Percentiles rank a stretch among this genome's conserved stretches.
These are phyloP conservation scores for Saccharomyces hybrid DNA, from an alignment of 1,139 yeast genomes.

Conservation along the genomic window DNA sequence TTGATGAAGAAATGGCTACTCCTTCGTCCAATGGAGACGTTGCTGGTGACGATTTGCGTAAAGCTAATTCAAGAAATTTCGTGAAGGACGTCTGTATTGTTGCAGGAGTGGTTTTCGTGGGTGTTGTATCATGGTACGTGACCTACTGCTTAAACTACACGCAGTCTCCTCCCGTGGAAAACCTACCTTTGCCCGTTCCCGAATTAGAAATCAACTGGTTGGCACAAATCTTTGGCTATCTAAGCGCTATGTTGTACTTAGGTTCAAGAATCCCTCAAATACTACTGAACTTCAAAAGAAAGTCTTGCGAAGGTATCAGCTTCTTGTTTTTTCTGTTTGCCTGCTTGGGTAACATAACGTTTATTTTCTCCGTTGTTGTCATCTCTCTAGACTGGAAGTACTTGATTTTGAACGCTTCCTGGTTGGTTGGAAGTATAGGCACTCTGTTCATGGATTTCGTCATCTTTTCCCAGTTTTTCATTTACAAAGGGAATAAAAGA, in stretches of 20 bases:
- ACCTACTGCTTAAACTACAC: slow-evolving; percentile 41
- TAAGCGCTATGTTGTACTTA: slow-evolving; percentile 75
- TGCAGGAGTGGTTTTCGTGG: slow-evolving; percentile 60
- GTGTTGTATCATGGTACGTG: slow-evolving; percentile 80
- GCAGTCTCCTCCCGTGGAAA: slow-evolving; percentile 15
- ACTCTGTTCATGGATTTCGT: slow-evolving; percentile 76
- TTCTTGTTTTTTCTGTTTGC: slow-evolving; percentile 89
- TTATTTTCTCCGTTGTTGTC: slow-evolving; percentile 73
- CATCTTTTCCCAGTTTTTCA: slow-evolving; percentile 80
- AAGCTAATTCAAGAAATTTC: slow-evolving; percentile 15
- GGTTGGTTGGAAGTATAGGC: slow-evolving; percentile 91
- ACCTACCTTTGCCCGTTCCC: slow-evolving; percentile 16
- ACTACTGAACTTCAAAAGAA: slow-evolving; percentile 68
- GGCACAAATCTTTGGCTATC: slow-evolving; percentile 88
- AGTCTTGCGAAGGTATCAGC: slow-evolving; percentile 88
- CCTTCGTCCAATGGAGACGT: slow-evolving; percentile 7
- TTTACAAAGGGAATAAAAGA: slow-evolving; percentile 39
- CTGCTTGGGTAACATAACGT: slow-evolving; percentile 83
- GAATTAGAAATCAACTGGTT: slow-evolving; percentile 55
- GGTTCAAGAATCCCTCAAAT: slow-evolving; percentile 91
- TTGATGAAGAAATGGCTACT: slow-evolving; percentile 17
- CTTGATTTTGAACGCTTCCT: slow-evolving; percentile 72
- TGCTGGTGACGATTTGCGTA: slow-evolving; percentile 5
- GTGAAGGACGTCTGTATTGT: slow-evolving; percentile 56
- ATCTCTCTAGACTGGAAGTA: slow-evolving; percentile 67